Base-by-base conservation (phyloP, 331 rosid genomes). In the Acacia concinna region DNA sequence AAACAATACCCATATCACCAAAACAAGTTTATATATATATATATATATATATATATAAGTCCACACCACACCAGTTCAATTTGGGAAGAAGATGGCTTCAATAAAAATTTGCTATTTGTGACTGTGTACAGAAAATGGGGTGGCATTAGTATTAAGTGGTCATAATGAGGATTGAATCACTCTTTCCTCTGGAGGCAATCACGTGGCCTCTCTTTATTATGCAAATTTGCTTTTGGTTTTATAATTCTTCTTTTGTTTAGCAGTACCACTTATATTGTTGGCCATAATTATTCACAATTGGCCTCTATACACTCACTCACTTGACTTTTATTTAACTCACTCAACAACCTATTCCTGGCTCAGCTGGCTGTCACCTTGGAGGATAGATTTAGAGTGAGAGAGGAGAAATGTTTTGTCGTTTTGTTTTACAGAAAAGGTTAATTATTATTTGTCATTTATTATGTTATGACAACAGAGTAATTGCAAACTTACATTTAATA, bases 151-250 rank as follows among this genome's bases (percentile, higher is more conserved):
- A 79, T 84, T 65, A 41, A 85, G 30, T 44, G 59, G 68, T 7
- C 73, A 81, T 68, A 73, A 78, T 74, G 79, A 70, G 67, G 76
- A 73, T 74, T 68, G 70, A 82, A 79, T 75, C 35, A 43, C 56
- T 40, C 52, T 41, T 75, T 51, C 82, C 70, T 13, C 65, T 40
- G 77, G 23, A 73, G 80, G 80, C 80, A 62, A 80, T 87, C 88
- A 89, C 86, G 87, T 87, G 93, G 85, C 56, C 81, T 75, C 60
- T 40, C 66, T 68, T 40, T 37, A n/a, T 37, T 32, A 20, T 35
- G 68, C 35, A 62, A 65, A 32, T 65, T 65, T 65, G 43, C 46
- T 8, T 32, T 37, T 62, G 6, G 10, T 56, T 56, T 56, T 74
- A 21, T 60, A 59, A 47, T 72, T 79, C 68, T 37, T 28, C 77